Base-by-base conservation (phyloP, 1,284 basidiomycete genomes). In the Ganoderma multipileum region DNA sequence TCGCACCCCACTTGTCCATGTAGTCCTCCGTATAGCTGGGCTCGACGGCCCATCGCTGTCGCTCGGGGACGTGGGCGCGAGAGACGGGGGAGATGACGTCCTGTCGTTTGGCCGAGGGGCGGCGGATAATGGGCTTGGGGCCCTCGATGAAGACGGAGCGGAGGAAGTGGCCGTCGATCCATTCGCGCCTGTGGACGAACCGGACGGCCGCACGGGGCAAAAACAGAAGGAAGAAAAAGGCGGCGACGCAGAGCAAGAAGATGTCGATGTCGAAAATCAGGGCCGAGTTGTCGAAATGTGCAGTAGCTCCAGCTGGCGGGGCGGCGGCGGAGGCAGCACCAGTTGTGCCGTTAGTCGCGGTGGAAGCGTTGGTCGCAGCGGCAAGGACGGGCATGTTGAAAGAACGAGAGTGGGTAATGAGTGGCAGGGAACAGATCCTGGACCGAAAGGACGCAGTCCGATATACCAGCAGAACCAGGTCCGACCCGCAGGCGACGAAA, bases 121-220 rank as follows among this genome's bases (percentile, higher is more conserved):
- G 65, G 61, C 55, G 52, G 57, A 52, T 39, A 55, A 61, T 42
- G 52, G 61, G 38, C 23, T 58, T 26, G 57, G 61, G 66, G n/a
- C 47, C 65, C n/a, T 65, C 61, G 66, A 76, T 23, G 58, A 14
- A 23, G 58, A 60, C 39, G 39, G 76, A 76, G 61, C 76, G 77
- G 55, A 82, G 75, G 71, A 80, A 74, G 63, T 74, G 71, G 33
- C 80, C 80, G 59, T 76, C 74, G 54, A 74, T 68, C 76, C 80
- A 76, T 38, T 80, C 79, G 18, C 76, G 75, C 52, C 75, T 74
- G 64, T 76, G 79, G n/a, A 75, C 76, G 69, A 79, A 77, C 41
- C 77, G 77, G 28, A 78, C 73, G 61, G 80, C 66, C 1, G 78
- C 77, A 16, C 80, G 77, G 18, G 81, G 81, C 52, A 81, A 71